These are phyloP conservation scores for Colletotrichum tropicicola DNA, from an alignment of 2,329 filamentous ascomycete species.

Conservation along the genomic window DNA sequence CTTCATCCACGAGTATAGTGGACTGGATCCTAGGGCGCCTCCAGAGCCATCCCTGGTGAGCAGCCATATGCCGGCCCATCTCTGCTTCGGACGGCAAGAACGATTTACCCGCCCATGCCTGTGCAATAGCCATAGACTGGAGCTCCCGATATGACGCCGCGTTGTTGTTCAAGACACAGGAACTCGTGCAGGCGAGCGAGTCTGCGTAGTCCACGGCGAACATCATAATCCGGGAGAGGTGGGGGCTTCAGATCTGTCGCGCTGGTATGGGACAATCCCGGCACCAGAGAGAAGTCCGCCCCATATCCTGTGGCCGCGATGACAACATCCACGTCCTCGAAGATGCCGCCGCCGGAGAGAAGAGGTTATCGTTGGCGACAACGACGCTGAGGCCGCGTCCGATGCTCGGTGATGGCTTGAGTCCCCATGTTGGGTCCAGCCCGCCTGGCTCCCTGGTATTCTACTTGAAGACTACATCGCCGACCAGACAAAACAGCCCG, in stretches of 20 bases:
- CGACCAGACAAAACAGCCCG: neutral
- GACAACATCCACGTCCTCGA: slow-evolving; percentile 40
- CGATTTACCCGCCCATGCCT: slow-evolving; percentile 38
- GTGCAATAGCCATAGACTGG: slow-evolving; percentile 46
- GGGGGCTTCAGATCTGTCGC: slow-evolving; percentile 36
- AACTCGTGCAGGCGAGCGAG: slow-evolving; percentile 53
- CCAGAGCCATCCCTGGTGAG: slow-evolving; percentile 43
- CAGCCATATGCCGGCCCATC: slow-evolving; percentile 47
- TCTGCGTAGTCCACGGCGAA: slow-evolving; percentile 53
- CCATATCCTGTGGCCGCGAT: slow-evolving; percentile 47
- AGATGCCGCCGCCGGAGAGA: slow-evolving; percentile 32
- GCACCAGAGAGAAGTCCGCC: slow-evolving; percentile 39
- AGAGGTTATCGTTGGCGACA: slow-evolving; percentile 4
- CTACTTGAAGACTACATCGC: neutral
- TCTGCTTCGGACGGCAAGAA: slow-evolving; percentile 43
- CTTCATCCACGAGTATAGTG: slow-evolving; percentile 44
- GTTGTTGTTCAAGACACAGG: slow-evolving; percentile 43
- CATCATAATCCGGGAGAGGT: slow-evolving; percentile 47
- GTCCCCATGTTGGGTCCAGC: neutral
- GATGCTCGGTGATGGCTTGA: neutral
- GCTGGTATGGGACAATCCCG: slow-evolving; percentile 35
- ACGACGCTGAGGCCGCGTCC: neutral
- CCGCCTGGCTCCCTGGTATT: neutral
- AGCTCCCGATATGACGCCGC: slow-evolving; percentile 51
- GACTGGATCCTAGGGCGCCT: slow-evolving; percentile 39